Conservation (phyloP, 306 rosid genomes). For the Parietaria judaica region DNA sequence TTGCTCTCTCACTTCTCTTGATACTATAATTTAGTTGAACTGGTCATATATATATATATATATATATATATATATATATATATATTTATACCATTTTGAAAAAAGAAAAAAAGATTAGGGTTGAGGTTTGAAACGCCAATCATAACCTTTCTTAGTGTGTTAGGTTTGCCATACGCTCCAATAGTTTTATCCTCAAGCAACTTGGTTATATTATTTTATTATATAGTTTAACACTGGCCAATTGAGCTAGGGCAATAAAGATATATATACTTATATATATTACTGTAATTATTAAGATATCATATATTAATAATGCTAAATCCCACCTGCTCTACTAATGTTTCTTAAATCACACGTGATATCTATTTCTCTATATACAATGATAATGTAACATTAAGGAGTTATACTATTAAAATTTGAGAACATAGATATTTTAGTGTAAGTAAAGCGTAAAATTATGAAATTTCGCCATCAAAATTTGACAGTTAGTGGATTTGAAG, state of each 20-base stretch:
- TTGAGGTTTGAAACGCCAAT: constrained; percentile 5
- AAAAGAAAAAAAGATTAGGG: neutral
- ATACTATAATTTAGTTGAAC: neutral
- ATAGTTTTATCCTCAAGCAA: neutral
- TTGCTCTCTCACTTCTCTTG: neutral
- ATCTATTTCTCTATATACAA: neutral
- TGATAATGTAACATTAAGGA: too few relatives aligned
- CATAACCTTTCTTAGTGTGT: constrained; percentile 4
- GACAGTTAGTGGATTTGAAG: too few relatives aligned
- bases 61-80: neutral
- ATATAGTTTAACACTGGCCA: too few relatives aligned
- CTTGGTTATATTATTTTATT: neutral
- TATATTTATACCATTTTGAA: neutral
- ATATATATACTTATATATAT: too few relatives aligned
- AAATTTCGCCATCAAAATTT: too few relatives aligned
- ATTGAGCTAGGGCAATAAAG: too few relatives aligned
- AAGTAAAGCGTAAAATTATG: too few relatives aligned
- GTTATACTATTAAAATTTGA: too few relatives aligned
- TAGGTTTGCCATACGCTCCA: constrained; percentile 11
- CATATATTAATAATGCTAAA: neutral
- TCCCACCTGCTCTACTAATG: constrained; percentile 14
- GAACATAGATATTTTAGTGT: too few relatives aligned
- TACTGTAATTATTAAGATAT: too few relatives aligned
- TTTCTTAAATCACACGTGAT: neutral
- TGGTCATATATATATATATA: neutral